phyloP scores from a whole-genome alignment of 768 basidiomycete genomes.

The Russula ochroleuca region DNA sequence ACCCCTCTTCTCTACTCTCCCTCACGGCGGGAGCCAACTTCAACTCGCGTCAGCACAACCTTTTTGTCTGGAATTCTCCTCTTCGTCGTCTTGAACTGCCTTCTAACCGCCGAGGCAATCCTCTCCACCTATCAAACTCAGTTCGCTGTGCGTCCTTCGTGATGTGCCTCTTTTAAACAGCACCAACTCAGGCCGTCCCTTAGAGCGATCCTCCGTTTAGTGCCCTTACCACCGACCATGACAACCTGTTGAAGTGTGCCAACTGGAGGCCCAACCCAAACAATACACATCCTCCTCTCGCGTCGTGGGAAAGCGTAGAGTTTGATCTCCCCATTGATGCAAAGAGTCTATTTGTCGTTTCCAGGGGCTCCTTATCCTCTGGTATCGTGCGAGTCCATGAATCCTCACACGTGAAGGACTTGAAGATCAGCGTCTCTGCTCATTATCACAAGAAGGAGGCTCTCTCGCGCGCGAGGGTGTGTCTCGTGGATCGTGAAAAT shows the following conservation, averaged over 20 bases:
- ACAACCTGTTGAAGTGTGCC: background rate
- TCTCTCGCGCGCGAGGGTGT: slow-evolving; percentile 8
- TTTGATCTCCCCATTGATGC: slow-evolving; percentile 13
- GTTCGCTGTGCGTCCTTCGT: background rate
- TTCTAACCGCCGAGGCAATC: background rate
- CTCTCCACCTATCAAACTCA: slow-evolving; percentile 8
- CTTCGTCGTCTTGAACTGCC: background rate
- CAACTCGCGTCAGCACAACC: background rate
- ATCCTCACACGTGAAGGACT: slow-evolving; percentile 5
- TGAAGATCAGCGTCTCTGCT: slow-evolving; percentile 7
- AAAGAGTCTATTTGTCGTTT: background rate
- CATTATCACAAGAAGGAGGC: background rate
- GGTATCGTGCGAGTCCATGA: slow-evolving; percentile 11
- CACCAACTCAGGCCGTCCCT: background rate
- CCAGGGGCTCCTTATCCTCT: slow-evolving; percentile 14
- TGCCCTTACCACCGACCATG: background rate
- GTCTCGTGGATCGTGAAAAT: background rate
- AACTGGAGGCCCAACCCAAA: background rate
- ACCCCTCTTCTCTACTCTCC: slow-evolving; percentile 1
- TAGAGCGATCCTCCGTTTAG: background rate
- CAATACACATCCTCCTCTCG: background rate
- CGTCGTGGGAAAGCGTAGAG: slow-evolving; percentile 5
- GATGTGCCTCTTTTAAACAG: background rate
- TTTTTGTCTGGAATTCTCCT: background rate
- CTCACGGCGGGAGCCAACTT: background rate